A percentile compares a stretch with the other conserved stretches of the same genome.
Evolutionary conservation across 306 rosid genomes (phyloP).

Genomic region (Begonia masoniana): DNA sequence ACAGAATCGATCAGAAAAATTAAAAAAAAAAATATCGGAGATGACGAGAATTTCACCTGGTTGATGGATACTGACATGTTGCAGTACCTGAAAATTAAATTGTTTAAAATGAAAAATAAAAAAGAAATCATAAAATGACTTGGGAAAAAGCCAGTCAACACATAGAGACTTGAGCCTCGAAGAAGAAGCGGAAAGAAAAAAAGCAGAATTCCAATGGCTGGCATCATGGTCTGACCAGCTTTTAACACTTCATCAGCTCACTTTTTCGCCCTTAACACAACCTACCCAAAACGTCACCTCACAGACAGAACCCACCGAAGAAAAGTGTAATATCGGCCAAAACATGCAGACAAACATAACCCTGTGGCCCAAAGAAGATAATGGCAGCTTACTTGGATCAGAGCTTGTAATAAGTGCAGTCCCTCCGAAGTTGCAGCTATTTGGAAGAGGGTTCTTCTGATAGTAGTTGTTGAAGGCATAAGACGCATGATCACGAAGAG

Average conservation of each 20-base stretch:
- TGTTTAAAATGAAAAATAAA: background rate
- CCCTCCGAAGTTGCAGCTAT: constrained; percentile 16
- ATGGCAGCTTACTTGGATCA: constrained; percentile 10
- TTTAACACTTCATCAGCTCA: background rate
- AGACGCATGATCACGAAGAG: constrained; percentile 11
- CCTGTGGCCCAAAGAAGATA: constrained; percentile 1
- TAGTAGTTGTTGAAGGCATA: constrained; percentile 8
- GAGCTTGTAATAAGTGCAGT: constrained; percentile 17
- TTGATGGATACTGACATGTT: constrained; percentile 11
- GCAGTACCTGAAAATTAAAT: background rate
- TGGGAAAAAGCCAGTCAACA: background rate
- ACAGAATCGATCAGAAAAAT: no score
- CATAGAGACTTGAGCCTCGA: background rate
- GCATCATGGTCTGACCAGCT: background rate
- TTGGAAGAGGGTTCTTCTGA: constrained; percentile 11
- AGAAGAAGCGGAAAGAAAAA: background rate
- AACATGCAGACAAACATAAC: background rate
- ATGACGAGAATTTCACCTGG: constrained; percentile 4
- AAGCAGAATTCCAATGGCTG: background rate
- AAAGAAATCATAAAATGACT: background rate
- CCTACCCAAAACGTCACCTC: background rate
- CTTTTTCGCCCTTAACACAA: background rate
- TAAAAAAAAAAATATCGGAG: background rate
- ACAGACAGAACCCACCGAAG: background rate
- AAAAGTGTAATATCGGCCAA: background rate